phyloP scores from a whole-genome alignment of 148 eudicot species.

The Nepenthes gracilis region DNA sequence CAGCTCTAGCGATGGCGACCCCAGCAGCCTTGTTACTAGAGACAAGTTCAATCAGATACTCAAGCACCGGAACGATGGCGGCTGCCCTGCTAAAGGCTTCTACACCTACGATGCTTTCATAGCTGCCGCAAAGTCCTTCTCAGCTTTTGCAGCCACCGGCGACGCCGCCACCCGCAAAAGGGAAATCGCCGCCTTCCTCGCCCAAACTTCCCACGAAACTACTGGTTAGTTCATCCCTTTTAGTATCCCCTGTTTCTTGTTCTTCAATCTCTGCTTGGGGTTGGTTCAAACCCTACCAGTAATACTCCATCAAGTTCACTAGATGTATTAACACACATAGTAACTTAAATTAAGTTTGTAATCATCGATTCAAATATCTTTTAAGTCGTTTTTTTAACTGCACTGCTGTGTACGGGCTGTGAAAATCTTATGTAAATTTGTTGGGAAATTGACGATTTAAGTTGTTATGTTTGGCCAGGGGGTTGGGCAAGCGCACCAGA shows the following conservation, averaged over 20 bases:
- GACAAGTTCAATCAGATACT: constrained; percentile 1
- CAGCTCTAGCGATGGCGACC: neutral
- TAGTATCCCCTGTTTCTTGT: too few relatives aligned
- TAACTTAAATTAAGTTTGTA: too few relatives aligned
- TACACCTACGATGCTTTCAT: constrained; percentile 17
- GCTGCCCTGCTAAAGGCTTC: constrained; percentile 20
- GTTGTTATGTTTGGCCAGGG: constrained; percentile 3
- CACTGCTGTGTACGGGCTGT: too few relatives aligned
- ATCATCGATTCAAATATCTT: too few relatives aligned
- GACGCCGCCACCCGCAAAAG: constrained; percentile 6
- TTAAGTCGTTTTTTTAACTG: too few relatives aligned
- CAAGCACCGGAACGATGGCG: constrained; percentile 11
- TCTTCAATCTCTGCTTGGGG: neutral
- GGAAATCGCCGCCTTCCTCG: constrained; percentile 23
- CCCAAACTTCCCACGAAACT: constrained; percentile 24
- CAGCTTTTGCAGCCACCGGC: constrained; percentile 11
- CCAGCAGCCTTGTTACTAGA: neutral
- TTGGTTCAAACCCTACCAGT: too few relatives aligned
- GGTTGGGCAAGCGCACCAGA: constrained; percentile 24
- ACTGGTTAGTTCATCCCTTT: constrained; percentile 5
- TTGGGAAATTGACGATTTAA: neutral
- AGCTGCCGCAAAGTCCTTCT: constrained; percentile 14
- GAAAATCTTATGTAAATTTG: too few relatives aligned
- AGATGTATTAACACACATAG: too few relatives aligned
- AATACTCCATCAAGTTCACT: too few relatives aligned